Base-by-base conservation (phyloP, 768 basidiomycete genomes). In the Suillus luteus region DNA sequence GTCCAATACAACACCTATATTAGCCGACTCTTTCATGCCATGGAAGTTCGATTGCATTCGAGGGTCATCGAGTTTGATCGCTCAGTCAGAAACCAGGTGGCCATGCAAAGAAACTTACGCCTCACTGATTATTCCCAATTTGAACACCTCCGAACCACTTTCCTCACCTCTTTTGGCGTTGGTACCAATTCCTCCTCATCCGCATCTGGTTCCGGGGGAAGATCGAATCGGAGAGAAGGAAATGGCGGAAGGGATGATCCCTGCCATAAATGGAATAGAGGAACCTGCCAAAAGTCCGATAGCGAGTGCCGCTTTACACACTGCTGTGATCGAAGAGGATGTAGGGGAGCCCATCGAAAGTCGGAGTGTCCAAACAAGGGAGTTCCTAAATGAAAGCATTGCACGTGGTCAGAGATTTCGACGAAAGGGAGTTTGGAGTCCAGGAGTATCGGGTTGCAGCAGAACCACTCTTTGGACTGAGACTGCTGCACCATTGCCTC, bases 211-310 rank as follows among this genome's bases (percentile, higher is more conserved):
- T 6, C 24, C 27, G 27, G 49, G 27, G 49, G 27, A 17, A 51
- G 7, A 31, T 1, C 15, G 7, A 31, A 51, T 51, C 15, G 2
- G 49, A 51, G 49, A 27, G 67, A 65, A 1, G 57, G 64, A 11
- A 35, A 14, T n/a, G 44, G 40, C 0, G 59, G 33, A 46, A 67
- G 17, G 44, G 38, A 27, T 19, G 61, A 62, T 11, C 14, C 49
- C 37, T 62, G 62, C 35, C 62, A 62, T 43, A 62, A 58, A 35
- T 58, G 62, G 62, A 62, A 57, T 62, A 12, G 41, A 33, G 52
- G 62, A 12, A 40, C 35, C n/a, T 62, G 61, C 11, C 4, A 1
- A 11, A 54, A 38, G 10, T 19, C 61, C 1, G 61, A 49, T 1
- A 17, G 24, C 72, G 31, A 14, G 22, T 22, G 10, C 40, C 55